Conservation (phyloP, 768 basidiomycete genomes). For the Tylopilus intermedius region DNA sequence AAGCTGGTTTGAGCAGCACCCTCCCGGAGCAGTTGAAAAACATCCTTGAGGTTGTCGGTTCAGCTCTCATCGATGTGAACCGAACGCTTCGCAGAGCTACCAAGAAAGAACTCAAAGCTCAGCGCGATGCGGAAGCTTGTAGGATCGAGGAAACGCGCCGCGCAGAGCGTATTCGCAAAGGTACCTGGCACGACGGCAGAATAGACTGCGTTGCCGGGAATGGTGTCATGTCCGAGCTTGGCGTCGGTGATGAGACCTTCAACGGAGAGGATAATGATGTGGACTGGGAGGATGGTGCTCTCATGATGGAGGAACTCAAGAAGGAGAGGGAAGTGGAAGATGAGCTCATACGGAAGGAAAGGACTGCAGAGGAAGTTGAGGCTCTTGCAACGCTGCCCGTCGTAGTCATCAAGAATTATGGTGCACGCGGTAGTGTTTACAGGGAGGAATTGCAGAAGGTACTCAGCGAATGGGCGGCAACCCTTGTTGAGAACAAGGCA, state of each 20-base stretch:
- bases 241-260: conserved; percentile 70
- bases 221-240: conserved; percentile 82
- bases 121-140: conserved; percentile 33
- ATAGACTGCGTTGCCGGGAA: conserved; percentile 82
- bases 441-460: conserved; percentile 71
- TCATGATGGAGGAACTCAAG: conserved; percentile 17
- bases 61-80: conserved; percentile 62
- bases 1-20: conserved; percentile 80
- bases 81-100: conserved; percentile 44
- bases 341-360: conserved; percentile 28
- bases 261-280: conserved; percentile 29
- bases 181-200: conserved; percentile 82
- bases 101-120: conserved; percentile 35
- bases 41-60: conserved; percentile 74
- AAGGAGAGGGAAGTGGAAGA: conserved; percentile 30
- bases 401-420: conserved; percentile 81
- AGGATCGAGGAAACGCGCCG: conserved; percentile 36
- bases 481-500: conserved; percentile 76
- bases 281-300: conserved; percentile 2
- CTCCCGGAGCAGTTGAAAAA: conserved; percentile 79
- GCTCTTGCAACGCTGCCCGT: conserved; percentile 69
- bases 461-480: conserved; percentile 81
- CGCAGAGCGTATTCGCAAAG: conserved; percentile 49
- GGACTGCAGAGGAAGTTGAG: conserved; percentile 41
- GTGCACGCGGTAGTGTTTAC: conserved; percentile 47